Evolutionary conservation across 768 basidiomycete species (phyloP), one percentile per base, ranked within the genome.

Genomic region (Xerocomellus chrysenteron): DNA sequence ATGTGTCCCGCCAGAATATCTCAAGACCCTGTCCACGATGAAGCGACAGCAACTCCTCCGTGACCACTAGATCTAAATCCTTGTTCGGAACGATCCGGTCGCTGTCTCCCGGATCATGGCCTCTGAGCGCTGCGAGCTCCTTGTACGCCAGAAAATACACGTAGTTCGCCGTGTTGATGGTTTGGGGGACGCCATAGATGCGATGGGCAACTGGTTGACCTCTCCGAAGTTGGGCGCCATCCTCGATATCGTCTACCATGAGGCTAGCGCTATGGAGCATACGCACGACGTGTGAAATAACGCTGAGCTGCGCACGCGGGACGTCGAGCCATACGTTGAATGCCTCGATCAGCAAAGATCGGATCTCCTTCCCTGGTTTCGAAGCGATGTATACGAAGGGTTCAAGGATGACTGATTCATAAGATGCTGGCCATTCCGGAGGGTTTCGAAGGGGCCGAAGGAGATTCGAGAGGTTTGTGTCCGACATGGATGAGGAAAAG

Each of bases 11-110:
- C 95, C 95, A 99, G 39, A 95, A 83, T 7, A 99, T 80, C 66
- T 98, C 96, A 10, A 96, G 80, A 0, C 96, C 96, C 70, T 98
- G 96, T 0, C 96, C 96, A 2, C 96, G 87, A 73, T 98, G 96
- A 2, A 98, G 78, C n/a, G 87, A 86, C 14, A 94, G 72, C 24
- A 94, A 73, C 64, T 94, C 92, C 59, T 69, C 69, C 2, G 71
- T 71, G 2, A 71, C 71, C 12, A 71, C 59, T 41, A 66, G 28
- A 52, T 83, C 84, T 1, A 98, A 78, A 63, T 95, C 90, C 63
- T 90, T 80, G 66, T 86, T 93, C 0, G 92, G 94, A 26, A 92
- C 56, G 4, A 68, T 32, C 17, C 66, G 49, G 32, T 50, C 45
- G 4, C 17, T 7, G 2, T 45, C 57, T 7, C 33, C 56, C 0